phyloP scores from a whole-genome alignment of 495 filamentous ascomycete species.

The Talaromyces borbonicus region DNA sequence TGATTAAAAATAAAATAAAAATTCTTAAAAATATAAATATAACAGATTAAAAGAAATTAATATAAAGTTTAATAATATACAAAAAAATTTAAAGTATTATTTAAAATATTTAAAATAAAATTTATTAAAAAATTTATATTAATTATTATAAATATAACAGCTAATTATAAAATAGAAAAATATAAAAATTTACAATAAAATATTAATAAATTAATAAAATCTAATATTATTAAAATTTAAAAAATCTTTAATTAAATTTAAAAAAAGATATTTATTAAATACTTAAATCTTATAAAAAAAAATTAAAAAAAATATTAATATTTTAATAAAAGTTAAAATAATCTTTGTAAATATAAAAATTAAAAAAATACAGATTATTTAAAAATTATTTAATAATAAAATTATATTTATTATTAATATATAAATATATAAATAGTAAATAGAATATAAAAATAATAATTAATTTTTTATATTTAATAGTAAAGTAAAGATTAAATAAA shows the following conservation, averaged over 20 bases:
- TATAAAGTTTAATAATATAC: neutral
- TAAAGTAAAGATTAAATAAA: neutral
- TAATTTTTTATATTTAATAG: slow-evolving; percentile 2
- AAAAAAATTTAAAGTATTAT: neutral
- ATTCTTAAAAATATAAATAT: neutral
- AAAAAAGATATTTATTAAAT: neutral
- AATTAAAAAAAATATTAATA: neutral
- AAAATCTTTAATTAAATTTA: slow-evolving; percentile 5
- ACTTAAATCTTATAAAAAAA: neutral
- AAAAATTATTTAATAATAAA: neutral
- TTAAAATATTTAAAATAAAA: neutral
- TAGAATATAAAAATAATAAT: neutral
- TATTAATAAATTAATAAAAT: neutral
- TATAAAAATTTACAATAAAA: slow-evolving; percentile 2
- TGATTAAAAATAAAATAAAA: no score
- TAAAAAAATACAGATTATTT: neutral
- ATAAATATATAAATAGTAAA: neutral
- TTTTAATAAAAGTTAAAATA: no score
- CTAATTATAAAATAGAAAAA: no score
- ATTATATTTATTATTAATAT: neutral
- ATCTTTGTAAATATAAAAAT: no score
- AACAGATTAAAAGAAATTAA: neutral
- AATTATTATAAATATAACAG: no score
- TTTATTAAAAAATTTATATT: no score
- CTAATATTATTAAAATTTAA: neutral